Evolutionary conservation across 805 yeast genomes (phyloP).

Genomic region (Ogataea pignaliae): DNA sequence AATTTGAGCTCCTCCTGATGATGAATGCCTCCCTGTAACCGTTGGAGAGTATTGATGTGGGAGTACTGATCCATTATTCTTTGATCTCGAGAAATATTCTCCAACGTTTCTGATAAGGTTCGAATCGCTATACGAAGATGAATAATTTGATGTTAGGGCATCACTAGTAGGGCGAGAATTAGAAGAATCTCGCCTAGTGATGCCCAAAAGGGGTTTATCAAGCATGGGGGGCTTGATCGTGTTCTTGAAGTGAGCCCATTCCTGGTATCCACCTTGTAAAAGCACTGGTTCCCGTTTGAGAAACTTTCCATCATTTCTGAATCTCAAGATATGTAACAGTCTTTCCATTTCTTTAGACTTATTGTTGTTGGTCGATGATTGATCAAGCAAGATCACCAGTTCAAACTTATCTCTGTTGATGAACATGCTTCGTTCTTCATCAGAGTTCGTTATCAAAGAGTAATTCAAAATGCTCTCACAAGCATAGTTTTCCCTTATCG

Average conservation of each 20-base stretch:
- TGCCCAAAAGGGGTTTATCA: slow-evolving; percentile 16
- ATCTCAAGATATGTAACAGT: slow-evolving; percentile 34
- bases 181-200: slow-evolving; percentile 9
- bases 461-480: slow-evolving; percentile 65
- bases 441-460: slow-evolving; percentile 54
- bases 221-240: slow-evolving; percentile 18
- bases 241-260: slow-evolving; percentile 42
- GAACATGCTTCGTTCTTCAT: slow-evolving; percentile 51
- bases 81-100: slow-evolving; percentile 15
- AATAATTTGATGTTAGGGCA: slow-evolving; percentile 7
- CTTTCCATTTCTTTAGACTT: slow-evolving; percentile 25
- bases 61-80: slow-evolving; percentile 4
- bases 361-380: slow-evolving; percentile 24
- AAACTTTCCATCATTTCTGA: slow-evolving; percentile 33
- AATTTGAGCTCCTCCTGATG: not conserved
- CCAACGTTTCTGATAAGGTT: slow-evolving; percentile 18
- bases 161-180: slow-evolving; percentile 11
- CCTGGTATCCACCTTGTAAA: slow-evolving; percentile 57
- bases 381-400: slow-evolving; percentile 62
- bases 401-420: slow-evolving; percentile 51
- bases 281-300: slow-evolving; percentile 39
- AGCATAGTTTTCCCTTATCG: slow-evolving; percentile 44
- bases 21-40: slow-evolving; percentile 2
- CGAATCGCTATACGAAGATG: slow-evolving; percentile 14
- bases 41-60: slow-evolving; percentile 13